phyloP scores from a whole-genome alignment of 2,329 filamentous ascomycete genomes.

The Penicillium sp. region DNA sequence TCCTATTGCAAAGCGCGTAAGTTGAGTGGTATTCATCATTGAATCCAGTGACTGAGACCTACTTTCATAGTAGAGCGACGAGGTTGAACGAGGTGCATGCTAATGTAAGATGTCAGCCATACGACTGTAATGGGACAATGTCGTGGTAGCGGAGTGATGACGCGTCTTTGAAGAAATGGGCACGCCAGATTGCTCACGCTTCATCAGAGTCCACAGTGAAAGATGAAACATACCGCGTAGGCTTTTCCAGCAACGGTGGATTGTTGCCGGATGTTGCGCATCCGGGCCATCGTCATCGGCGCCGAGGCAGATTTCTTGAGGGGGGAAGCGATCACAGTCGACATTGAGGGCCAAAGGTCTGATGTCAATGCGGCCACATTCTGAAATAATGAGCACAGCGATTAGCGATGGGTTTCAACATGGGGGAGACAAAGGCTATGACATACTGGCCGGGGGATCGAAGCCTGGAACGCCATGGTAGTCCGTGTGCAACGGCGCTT shows the following conservation, averaged over 20 bases:
- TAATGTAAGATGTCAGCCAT: constrained; percentile 12
- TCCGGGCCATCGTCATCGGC: constrained; percentile 9
- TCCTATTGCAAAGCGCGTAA: constrained; percentile 8
- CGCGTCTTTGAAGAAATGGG: constrained; percentile 10
- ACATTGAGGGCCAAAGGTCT: constrained; percentile 42
- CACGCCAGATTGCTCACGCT: background rate
- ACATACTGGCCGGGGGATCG: constrained; percentile 44
- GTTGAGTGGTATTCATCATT: background rate
- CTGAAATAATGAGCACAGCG: constrained; percentile 27
- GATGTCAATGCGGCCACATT: constrained; percentile 40
- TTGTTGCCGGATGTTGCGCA: constrained; percentile 12
- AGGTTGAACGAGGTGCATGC: constrained; percentile 14
- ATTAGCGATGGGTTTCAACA: constrained; percentile 9
- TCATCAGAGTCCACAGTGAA: background rate
- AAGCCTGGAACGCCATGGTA: constrained; percentile 49
- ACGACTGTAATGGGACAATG: background rate
- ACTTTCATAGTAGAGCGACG: constrained; percentile 18
- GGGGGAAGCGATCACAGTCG: constrained; percentile 33
- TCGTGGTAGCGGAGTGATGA: constrained; percentile 25
- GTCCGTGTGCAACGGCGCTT: constrained; percentile 32
- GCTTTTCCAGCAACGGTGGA: constrained; percentile 10
- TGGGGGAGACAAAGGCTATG: background rate
- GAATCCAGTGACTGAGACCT: background rate
- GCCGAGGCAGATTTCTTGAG: constrained; percentile 29
- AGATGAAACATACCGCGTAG: constrained; percentile 16